Evolutionary conservation across 2,329 filamentous ascomycete genomes (phyloP), one percentile per base, ranked within the genome.

Genomic region (Fusarium musae): DNA sequence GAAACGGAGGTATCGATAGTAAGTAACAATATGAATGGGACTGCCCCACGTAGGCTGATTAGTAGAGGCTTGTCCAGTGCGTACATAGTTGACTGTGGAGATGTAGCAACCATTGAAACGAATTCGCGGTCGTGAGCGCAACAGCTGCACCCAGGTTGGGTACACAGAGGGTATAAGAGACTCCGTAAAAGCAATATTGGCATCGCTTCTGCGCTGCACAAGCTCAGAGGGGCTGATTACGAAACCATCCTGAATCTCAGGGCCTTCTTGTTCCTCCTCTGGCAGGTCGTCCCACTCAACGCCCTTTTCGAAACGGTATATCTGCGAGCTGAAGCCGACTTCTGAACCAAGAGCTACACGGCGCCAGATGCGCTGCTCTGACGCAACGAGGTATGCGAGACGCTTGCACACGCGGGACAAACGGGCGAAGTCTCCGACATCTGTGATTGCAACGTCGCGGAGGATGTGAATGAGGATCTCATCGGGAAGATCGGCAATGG

Each of bases 21-120:
- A 99, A 2, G 96, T 99, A 54, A 99, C 95, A 66, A 98, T 97
- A 80, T 97, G 95, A 40, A 98, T 92, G 13, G 95, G 95, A 39
- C 89, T 92, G 77, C 86, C 85, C 94, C 95, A 97, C 3, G 93
- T 92, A 23, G 92, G 84, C 61, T 91, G 91, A 72, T 91, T 92
- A 26, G 89, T 87, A 6, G 90, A 91, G 16, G 91, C 87, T 66
- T 93, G 93, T 37, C 96, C 96, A 1, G 94, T 86, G 30, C 96
- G 93, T 56, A 94, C 91, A 83, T 99, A 99, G 84, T 98, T 98
- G 66, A 97, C 95, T 0, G 96, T 98, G 81, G 91, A 94, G 82
- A 99, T 98, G 84, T 99, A 99, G 83, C 94, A 93, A 32, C 96
- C 96, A 78, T 96, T 96, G 86, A 97, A 99, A 65, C 96, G 93